phyloP scores from a whole-genome alignment of 805 yeast genomes.

The Yamadazyma sp. region DNA sequence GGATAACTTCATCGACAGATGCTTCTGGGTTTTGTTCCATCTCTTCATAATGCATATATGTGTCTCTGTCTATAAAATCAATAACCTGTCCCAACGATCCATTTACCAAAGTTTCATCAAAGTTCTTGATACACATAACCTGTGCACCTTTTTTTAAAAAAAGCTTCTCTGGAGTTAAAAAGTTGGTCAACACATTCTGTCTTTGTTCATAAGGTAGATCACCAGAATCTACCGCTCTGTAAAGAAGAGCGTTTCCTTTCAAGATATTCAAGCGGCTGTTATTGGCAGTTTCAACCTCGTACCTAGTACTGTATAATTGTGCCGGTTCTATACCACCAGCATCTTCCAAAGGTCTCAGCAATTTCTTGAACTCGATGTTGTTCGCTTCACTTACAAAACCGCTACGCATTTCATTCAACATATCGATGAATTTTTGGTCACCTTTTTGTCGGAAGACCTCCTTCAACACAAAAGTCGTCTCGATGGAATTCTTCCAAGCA shows the following conservation, averaged over 20 bases:
- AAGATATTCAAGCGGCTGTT: slow-evolving; percentile 45
- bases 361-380: slow-evolving; percentile 46
- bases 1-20: slow-evolving; percentile 20
- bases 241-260: slow-evolving; percentile 44
- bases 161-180: slow-evolving; percentile 60
- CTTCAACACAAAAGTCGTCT: slow-evolving; percentile 55
- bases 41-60: slow-evolving; percentile 29
- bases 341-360: slow-evolving; percentile 51
- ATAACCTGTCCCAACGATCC: slow-evolving; percentile 74
- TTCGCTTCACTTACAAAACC: slow-evolving; percentile 56
- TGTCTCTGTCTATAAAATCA: slow-evolving; percentile 48
- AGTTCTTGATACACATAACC: slow-evolving; percentile 79
- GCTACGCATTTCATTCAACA: slow-evolving; percentile 73
- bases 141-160: slow-evolving; percentile 70
- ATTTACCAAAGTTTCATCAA: slow-evolving; percentile 70
- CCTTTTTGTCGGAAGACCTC: slow-evolving; percentile 78
- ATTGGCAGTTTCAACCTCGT: slow-evolving; percentile 71
- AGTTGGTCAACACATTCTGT: slow-evolving; percentile 49
- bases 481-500: slow-evolving; percentile 61
- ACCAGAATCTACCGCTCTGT: slow-evolving; percentile 58
- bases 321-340: slow-evolving; percentile 69
- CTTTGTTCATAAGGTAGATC: slow-evolving; percentile 41
- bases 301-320: slow-evolving; percentile 68
- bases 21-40: slow-evolving; percentile 20
- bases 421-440: slow-evolving; percentile 64